phyloP scores from a whole-genome alignment of 2,329 filamentous ascomycete genomes.

The Fusarium bactridioides region DNA sequence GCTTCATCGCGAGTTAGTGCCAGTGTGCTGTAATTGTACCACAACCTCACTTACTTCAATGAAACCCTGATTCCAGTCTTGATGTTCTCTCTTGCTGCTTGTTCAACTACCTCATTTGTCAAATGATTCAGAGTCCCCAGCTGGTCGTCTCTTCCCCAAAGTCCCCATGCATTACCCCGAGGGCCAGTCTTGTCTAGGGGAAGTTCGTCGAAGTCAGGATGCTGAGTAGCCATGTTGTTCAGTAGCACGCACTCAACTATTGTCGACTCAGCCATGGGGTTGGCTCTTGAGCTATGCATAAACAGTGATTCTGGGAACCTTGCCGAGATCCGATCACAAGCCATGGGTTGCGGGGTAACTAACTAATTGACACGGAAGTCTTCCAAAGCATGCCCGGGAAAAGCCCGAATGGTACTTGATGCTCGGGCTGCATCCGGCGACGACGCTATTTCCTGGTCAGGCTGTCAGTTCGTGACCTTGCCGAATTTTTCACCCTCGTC shows the following conservation, averaged over 20 bases:
- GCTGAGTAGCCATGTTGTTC: neutral
- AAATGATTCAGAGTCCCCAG: conserved; percentile 7
- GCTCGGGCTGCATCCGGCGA: neutral
- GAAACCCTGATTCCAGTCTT: neutral
- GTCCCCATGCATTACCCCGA: conserved; percentile 8
- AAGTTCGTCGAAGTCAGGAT: neutral
- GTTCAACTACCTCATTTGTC: neutral
- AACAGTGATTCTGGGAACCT: neutral
- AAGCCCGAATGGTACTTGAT: neutral
- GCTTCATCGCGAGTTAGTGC: neutral
- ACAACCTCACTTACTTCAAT: neutral
- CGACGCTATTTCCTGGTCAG: neutral
- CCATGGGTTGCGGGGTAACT: neutral
- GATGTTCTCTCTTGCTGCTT: conserved; percentile 11
- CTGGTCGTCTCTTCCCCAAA: conserved; percentile 7
- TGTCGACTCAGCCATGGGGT: no score
- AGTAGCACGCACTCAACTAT: fast-evolving
- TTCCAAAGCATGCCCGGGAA: neutral
- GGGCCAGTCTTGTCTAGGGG: conserved; percentile 14
- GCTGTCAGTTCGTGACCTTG: neutral
- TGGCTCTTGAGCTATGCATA: neutral
- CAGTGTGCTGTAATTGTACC: fast-evolving
- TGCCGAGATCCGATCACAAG: neutral
- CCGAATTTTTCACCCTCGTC: no score
- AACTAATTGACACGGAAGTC: neutral